A percentile compares a stretch with the other conserved stretches of the same genome.
Conservation (phyloP, 2,329 filamentous ascomycete species). For the Rhynchosporium agropyri region DNA sequence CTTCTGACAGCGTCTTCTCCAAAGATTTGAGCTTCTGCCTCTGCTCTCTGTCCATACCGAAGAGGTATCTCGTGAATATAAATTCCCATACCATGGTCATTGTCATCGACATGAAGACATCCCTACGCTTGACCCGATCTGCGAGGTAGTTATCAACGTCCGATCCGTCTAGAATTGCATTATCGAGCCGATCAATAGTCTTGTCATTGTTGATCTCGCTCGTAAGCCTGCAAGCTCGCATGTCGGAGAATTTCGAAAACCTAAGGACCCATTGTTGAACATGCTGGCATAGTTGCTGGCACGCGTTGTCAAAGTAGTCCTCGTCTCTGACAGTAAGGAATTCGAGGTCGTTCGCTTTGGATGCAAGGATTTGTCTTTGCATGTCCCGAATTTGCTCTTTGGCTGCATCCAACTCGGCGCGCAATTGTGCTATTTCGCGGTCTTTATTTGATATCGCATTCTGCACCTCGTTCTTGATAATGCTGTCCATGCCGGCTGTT, state of each 20-base stretch:
- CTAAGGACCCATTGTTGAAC: conserved; percentile 97
- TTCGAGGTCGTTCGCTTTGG: conserved; percentile 64
- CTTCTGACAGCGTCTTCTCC: conserved; percentile 87
- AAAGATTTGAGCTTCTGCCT: conserved; percentile 95
- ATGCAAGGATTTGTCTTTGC: conserved; percentile 59
- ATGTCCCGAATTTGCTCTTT: conserved; percentile 62
- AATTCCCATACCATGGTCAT: conserved; percentile 99
- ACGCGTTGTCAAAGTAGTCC: conserved; percentile 93
- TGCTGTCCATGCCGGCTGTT: conserved; percentile 63
- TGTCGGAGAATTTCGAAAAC: conserved; percentile 97
- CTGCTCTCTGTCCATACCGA: conserved; percentile 98
- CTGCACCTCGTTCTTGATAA: conserved; percentile 62
- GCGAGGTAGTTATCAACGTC: conserved; percentile 87
- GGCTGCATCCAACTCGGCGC: conserved; percentile 73
- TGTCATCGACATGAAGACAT: conserved; percentile 97
- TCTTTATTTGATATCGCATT: conserved; percentile 78
- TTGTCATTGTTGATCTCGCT: conserved; percentile 88
- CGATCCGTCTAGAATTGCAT: conserved; percentile 88
- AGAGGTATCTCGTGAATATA: conserved; percentile 95
- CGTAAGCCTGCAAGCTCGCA: conserved; percentile 81
- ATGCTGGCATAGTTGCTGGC: conserved; percentile 92
- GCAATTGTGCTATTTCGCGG: conserved; percentile 76
- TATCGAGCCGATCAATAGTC: conserved; percentile 91
- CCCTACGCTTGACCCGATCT: conserved; percentile 84
- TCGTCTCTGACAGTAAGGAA: conserved; percentile 84